Percentiles rank a stretch among this genome's conserved stretches.
Evolutionary conservation across 345 rosid species (phyloP).

Genomic region (Corymbia maculata): DNA sequence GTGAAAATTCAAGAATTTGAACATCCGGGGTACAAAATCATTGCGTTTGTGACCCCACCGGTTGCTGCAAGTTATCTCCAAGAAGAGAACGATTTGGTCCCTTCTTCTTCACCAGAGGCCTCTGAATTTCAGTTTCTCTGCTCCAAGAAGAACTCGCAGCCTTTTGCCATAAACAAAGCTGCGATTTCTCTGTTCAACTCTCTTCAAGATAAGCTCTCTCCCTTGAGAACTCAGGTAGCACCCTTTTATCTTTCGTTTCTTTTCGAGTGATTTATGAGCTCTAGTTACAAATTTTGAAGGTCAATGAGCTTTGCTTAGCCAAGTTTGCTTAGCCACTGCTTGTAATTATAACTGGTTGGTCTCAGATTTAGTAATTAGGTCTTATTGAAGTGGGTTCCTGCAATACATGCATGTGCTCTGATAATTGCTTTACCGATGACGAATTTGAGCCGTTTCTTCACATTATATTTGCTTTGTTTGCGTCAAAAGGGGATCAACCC

Average conservation of each 20-base stretch:
- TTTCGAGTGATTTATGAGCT: neutral
- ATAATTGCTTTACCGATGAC: neutral
- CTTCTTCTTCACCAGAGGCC: constrained; percentile 19
- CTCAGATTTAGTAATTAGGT: too few species aligned
- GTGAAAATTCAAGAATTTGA: neutral
- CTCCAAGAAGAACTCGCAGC: constrained; percentile 7
- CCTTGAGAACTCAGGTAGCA: constrained; percentile 25
- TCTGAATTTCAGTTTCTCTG: constrained; percentile 26
- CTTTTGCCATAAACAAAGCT: constrained; percentile 24
- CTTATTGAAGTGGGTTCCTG: neutral
- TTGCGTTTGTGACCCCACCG: constrained; percentile 35
- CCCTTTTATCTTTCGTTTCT: neutral
- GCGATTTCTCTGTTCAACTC: constrained; percentile 29
- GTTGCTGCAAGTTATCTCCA: neutral
- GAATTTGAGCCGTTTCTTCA: neutral
- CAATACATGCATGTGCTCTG: neutral
- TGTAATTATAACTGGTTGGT: neutral
- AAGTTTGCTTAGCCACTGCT: neutral
- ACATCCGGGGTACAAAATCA: neutral
- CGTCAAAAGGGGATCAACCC: neutral
- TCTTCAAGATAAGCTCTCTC: constrained; percentile 8
- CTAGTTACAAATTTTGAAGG: too few species aligned
- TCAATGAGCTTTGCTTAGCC: too few species aligned
- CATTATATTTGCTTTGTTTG: neutral
- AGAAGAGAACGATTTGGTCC: constrained; percentile 5